Conservation (phyloP, 176 grass and related monocot genomes). For the Musa troglodytarum region DNA sequence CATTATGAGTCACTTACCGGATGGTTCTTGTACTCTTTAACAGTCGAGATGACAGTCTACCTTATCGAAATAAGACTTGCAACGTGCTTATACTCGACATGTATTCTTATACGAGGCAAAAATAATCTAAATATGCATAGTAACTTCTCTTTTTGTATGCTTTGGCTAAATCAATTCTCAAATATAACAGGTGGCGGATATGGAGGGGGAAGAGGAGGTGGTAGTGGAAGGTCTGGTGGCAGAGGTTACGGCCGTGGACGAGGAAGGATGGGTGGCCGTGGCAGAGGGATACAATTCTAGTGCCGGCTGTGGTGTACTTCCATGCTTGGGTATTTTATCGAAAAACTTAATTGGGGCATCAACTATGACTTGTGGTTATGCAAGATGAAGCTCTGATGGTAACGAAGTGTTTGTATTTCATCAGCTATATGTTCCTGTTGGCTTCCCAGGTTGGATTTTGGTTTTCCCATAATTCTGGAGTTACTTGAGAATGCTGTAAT, state of each 20-base stretch:
- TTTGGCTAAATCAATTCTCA: not conserved
- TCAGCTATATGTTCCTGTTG: constrained; percentile 24
- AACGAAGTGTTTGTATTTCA: not conserved
- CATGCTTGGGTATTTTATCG: constrained; percentile 15
- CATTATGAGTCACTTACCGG: too few species aligned
- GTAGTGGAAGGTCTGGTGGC: constrained; percentile 33
- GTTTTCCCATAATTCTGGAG: not conserved
- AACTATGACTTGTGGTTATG: not conserved
- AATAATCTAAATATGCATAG: too few species aligned
- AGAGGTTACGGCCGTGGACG: constrained; percentile 50
- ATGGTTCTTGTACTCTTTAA: too few species aligned
- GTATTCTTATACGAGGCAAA: too few species aligned
- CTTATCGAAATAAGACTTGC: too few species aligned
- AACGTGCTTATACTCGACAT: too few species aligned
- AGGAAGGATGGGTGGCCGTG: constrained; percentile 46
- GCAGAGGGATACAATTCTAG: constrained; percentile 32
- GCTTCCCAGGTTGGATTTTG: constrained; percentile 12
- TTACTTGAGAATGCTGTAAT: not conserved
- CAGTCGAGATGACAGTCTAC: too few species aligned
- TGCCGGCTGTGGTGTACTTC: constrained; percentile 6
- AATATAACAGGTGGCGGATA: constrained; percentile 44
- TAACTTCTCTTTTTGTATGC: too few species aligned
- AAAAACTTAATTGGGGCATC: constrained; percentile 2
- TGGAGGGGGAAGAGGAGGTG: constrained; percentile 43
- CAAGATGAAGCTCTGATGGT: not conserved